These are phyloP conservation scores for Pythium biforme DNA, from an alignment of 352 stramenopile genomes.

Conservation along the genomic window DNA sequence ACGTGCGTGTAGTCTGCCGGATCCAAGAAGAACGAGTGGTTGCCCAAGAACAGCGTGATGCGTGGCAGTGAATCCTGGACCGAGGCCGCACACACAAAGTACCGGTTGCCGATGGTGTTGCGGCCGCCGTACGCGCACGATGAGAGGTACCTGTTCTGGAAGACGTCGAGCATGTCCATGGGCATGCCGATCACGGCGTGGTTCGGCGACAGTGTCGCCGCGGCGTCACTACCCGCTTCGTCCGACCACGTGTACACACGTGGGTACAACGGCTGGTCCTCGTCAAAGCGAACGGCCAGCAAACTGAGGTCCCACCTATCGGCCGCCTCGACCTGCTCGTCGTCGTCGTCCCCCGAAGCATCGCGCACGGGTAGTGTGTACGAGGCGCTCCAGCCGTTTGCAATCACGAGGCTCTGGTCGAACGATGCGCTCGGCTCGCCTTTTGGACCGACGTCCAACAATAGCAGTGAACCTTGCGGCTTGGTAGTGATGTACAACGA, in stretches of 20 bases:
- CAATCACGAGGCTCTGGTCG: background rate
- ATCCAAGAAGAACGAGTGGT: constrained; percentile 10
- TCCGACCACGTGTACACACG: constrained; percentile 3
- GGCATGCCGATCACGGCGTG: constrained; percentile 7
- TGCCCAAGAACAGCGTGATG: constrained; percentile 6
- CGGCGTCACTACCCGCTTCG: background rate
- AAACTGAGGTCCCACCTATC: constrained; percentile 8
- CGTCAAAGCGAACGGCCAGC: constrained; percentile 8
- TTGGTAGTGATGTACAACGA: background rate
- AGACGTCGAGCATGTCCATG: background rate
- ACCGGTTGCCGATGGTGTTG: background rate
- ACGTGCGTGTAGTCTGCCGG: constrained; percentile 13
- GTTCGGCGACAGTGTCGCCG: constrained; percentile 9
- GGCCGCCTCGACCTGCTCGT: background rate
- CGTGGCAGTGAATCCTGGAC: constrained; percentile 1
- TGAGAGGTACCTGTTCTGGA: background rate
- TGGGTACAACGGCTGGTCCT: constrained; percentile 7
- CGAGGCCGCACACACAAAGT: background rate
- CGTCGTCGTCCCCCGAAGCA: background rate
- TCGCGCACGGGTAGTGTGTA: constrained; percentile 8
- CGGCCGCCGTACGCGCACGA: background rate
- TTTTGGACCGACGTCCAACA: background rate
- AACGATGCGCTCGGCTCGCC: background rate
- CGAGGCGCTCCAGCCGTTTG: background rate
- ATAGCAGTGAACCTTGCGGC: background rate